Conservation (phyloP, 495 filamentous ascomycete species). For the Xylona heveae region DNA sequence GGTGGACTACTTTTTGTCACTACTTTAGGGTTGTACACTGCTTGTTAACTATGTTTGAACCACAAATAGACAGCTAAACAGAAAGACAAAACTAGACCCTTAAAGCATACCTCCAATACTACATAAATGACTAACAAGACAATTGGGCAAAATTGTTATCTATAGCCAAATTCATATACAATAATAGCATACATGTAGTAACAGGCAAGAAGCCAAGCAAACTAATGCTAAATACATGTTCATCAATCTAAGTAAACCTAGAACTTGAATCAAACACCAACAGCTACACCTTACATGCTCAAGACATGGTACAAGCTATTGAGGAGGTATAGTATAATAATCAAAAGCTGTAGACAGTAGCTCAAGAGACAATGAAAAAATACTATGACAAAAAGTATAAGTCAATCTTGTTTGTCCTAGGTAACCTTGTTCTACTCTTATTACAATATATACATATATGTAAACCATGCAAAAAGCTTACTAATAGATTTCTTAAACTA, state of each 20-base stretch:
- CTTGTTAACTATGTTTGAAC: constrained; percentile 4
- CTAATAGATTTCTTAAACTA: not conserved
- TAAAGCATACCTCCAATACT: constrained; percentile 1
- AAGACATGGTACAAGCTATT: constrained; percentile 1
- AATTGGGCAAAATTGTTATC: constrained; percentile 2
- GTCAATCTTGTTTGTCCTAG: not conserved
- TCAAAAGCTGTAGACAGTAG: not conserved
- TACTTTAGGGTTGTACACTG: constrained; percentile 1
- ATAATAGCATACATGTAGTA: constrained; percentile 3
- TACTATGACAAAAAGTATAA: constrained; percentile 2
- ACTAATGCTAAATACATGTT: constrained; percentile 9
- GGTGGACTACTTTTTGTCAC: constrained; percentile 1
- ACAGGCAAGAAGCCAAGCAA: constrained; percentile 8
- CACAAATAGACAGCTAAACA: constrained; percentile 4
- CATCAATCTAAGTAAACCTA: constrained; percentile 1
- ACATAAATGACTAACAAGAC: constrained; percentile 1
- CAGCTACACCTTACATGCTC: not conserved
- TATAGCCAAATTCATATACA: constrained; percentile 2
- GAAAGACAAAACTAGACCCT: constrained; percentile 3
- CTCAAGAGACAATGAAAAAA: not conserved
- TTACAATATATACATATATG: not conserved
- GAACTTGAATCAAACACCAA: constrained; percentile 1
- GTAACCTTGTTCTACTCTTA: not conserved
- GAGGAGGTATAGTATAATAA: not conserved
- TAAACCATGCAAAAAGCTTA: constrained; percentile 1